Evolutionary conservation across 805 yeast genomes (phyloP).

Genomic region (Cyberlindnera euphorbiiphila): DNA sequence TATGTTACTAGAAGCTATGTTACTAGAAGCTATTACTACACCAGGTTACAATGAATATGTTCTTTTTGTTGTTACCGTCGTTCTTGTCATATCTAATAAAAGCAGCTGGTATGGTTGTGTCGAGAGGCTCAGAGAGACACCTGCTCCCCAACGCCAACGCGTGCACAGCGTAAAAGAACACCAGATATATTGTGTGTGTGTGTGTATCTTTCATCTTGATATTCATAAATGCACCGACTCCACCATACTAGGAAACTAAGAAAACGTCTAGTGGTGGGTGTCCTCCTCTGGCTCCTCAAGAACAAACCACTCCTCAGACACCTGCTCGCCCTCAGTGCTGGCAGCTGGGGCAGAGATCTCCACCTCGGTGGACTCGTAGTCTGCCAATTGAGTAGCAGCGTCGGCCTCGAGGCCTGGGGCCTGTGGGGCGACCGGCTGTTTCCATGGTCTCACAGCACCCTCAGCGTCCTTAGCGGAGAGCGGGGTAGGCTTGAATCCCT

Average conservation of each 20-base stretch:
- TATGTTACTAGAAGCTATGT: too few relatives aligned
- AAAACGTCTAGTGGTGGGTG: conserved; percentile 33
- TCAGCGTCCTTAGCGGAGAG: conserved; percentile 71
- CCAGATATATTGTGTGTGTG: background rate
- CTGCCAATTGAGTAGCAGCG: conserved; percentile 59
- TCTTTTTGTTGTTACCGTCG: background rate
- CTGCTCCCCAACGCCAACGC: too few relatives aligned
- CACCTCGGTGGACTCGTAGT: conserved; percentile 67
- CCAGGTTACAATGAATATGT: too few relatives aligned
- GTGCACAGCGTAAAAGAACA: too few relatives aligned
- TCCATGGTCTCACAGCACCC: conserved; percentile 78
- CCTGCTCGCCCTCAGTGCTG: conserved; percentile 41
- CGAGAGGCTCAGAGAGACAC: too few relatives aligned
- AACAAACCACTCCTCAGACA: conserved; percentile 69
- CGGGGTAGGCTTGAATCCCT: conserved; percentile 82
- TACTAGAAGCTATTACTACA: too few relatives aligned
- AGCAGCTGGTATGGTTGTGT: too few relatives aligned
- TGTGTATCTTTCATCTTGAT: background rate
- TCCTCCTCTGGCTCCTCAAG: conserved; percentile 64
- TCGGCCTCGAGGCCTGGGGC: conserved; percentile 69
- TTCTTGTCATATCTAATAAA: conserved; percentile 4
- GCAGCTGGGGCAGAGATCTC: conserved; percentile 49
- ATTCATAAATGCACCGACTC: too few relatives aligned
- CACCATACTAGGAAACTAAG: too few relatives aligned
- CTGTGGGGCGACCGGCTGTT: conserved; percentile 73